Evolutionary conservation across 2,329 filamentous ascomycete genomes (phyloP).

Genomic region (Rhytidhysteron rufulum): DNA sequence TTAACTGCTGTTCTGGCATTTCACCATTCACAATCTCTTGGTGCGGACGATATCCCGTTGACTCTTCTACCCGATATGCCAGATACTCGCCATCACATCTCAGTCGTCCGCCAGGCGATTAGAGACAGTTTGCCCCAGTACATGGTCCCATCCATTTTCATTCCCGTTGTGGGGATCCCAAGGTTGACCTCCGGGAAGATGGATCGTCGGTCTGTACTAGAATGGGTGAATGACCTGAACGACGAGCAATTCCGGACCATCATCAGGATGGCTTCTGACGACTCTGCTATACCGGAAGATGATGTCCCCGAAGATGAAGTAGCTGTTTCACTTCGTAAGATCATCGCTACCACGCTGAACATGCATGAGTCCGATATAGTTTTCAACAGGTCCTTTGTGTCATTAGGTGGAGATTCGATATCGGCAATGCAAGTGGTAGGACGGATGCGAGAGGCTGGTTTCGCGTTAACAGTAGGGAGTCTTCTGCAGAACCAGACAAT

Average conservation of each 20-base stretch:
- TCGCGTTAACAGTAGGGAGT: neutral
- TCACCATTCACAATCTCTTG: no score
- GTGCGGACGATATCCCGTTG: no score
- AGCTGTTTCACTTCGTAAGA: neutral
- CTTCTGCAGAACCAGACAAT: neutral
- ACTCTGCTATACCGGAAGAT: neutral
- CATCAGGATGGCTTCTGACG: neutral
- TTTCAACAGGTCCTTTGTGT: neutral
- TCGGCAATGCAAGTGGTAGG: neutral
- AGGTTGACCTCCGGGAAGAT: constrained; percentile 4
- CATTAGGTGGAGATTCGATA: neutral
- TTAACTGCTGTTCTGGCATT: no score
- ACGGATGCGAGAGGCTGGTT: neutral
- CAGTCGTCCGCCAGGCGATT: no score
- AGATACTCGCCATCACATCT: no score
- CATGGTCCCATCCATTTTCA: constrained; percentile 12
- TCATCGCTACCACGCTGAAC: neutral
- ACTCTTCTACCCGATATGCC: no score
- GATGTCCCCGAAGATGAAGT: no score
- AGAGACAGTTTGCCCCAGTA: constrained; percentile 5
- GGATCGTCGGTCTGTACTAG: constrained; percentile 14
- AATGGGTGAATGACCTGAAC: constrained; percentile 39
- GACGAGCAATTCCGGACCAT: constrained; percentile 10
- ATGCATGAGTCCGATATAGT: neutral
- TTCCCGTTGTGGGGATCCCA: constrained; percentile 23